phyloP scores from a whole-genome alignment of 805 yeast genomes.

The Candida sphagnicola region DNA sequence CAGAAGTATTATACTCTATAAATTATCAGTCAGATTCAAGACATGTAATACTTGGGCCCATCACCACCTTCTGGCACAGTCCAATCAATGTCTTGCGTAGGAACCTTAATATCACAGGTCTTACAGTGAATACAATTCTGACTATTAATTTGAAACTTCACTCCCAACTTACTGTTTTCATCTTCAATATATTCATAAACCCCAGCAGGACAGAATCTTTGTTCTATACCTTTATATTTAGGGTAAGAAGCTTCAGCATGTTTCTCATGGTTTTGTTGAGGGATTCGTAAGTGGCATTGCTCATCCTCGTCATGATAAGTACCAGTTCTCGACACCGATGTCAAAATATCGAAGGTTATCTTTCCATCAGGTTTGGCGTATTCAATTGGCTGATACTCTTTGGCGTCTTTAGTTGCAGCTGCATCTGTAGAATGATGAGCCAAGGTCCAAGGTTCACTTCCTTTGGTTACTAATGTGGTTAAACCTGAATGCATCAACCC shows the following conservation, averaged over 20 bases:
- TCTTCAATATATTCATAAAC: slow-evolving; percentile 91
- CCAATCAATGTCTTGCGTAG: slow-evolving; percentile 93
- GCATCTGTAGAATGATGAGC: slow-evolving; percentile 69
- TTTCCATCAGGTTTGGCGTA: slow-evolving; percentile 97
- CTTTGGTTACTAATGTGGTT: slow-evolving; percentile 72
- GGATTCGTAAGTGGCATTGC: slow-evolving; percentile 72
- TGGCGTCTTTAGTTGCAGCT: slow-evolving; percentile 63
- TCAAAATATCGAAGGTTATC: slow-evolving; percentile 84
- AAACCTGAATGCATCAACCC: slow-evolving; percentile 85
- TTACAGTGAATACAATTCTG: slow-evolving; percentile 98
- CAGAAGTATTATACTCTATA: no score
- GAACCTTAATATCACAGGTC: slow-evolving; percentile 96
- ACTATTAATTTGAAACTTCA: slow-evolving; percentile 86
- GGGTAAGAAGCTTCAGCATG: slow-evolving; percentile 74
- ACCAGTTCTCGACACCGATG: slow-evolving; percentile 96
- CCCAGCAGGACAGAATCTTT: slow-evolving; percentile 96
- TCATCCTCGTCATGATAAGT: slow-evolving; percentile 95
- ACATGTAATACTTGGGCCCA: slow-evolving; percentile 93
- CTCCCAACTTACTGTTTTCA: slow-evolving; percentile 54
- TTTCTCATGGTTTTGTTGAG: slow-evolving; percentile 54
- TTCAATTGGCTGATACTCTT: slow-evolving; percentile 62
- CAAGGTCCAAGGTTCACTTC: slow-evolving; percentile 87
- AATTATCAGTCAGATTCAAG: no score
- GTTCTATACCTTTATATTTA: slow-evolving; percentile 81
- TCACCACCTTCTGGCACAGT: slow-evolving; percentile 99